These are phyloP conservation scores for Thalassiosira mediterranea DNA, from an alignment of 352 stramenopile species.

Conservation along the genomic window DNA sequence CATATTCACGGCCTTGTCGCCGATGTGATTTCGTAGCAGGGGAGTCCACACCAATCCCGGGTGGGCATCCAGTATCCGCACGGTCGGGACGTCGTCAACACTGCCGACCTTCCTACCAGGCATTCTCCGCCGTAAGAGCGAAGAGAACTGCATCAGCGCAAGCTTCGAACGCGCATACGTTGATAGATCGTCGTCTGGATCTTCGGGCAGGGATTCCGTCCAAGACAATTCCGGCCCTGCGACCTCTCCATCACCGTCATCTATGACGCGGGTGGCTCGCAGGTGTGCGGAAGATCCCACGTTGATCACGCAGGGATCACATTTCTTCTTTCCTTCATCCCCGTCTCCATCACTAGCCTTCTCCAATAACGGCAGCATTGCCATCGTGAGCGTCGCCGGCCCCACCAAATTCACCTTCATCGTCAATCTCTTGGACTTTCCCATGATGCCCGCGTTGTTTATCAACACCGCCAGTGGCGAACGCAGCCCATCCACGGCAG, in stretches of 20 bases:
- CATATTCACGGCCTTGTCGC: constrained; percentile 21
- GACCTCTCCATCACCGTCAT: constrained; percentile 18
- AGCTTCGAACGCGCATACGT: constrained; percentile 49
- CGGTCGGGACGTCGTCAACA: background rate
- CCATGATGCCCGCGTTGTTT: constrained; percentile 60
- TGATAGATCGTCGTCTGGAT: constrained; percentile 42
- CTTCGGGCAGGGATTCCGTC: constrained; percentile 29
- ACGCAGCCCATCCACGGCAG: constrained; percentile 13
- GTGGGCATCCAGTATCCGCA: constrained; percentile 47
- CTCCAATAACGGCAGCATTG: constrained; percentile 42
- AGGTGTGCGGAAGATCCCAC: constrained; percentile 52
- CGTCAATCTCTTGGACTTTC: constrained; percentile 42
- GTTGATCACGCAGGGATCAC: constrained; percentile 39
- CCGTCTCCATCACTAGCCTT: background rate
- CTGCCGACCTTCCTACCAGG: constrained; percentile 2
- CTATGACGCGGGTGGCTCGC: constrained; percentile 42
- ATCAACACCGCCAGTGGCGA: constrained; percentile 33
- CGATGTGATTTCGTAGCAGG: constrained; percentile 48
- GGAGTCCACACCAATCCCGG: constrained; percentile 57
- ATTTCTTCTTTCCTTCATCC: background rate
- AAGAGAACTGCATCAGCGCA: constrained; percentile 54
- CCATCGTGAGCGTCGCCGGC: constrained; percentile 43
- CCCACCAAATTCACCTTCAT: constrained; percentile 58
- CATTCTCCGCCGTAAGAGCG: constrained; percentile 34
- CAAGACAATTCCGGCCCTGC: constrained; percentile 16